These are phyloP conservation scores for Colletotrichum spaethianum DNA, from an alignment of 2,329 filamentous ascomycete genomes.

Conservation along the genomic window DNA sequence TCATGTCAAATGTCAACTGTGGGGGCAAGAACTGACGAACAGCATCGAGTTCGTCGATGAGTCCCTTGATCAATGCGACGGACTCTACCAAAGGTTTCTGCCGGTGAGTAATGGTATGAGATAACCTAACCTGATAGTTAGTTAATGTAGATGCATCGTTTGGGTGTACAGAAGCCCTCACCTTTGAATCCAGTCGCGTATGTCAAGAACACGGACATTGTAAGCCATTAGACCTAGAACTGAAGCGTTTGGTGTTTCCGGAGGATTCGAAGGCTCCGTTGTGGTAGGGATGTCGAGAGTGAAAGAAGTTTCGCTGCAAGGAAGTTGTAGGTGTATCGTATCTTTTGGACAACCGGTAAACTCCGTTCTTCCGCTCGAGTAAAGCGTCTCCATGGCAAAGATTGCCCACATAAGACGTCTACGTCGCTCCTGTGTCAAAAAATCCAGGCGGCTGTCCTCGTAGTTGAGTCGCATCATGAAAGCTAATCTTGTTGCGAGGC, in stretches of 20 bases:
- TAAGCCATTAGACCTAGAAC: slow-evolving; percentile 33
- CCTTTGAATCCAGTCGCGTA: slow-evolving; percentile 37
- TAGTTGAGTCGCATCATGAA: slow-evolving; percentile 45
- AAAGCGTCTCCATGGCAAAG: slow-evolving; percentile 37
- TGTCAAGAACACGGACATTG: slow-evolving; percentile 32
- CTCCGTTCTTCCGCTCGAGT: slow-evolving; percentile 33
- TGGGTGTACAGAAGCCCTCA: neutral
- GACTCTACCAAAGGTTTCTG: slow-evolving; percentile 38
- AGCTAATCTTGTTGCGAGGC: slow-evolving; percentile 38
- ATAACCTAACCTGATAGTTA: slow-evolving; percentile 33
- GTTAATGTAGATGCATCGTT: neutral
- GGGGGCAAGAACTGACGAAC: slow-evolving; percentile 35
- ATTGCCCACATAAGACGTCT: slow-evolving; percentile 46
- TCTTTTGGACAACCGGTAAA: slow-evolving; percentile 32
- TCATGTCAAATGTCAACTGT: slow-evolving; percentile 39
- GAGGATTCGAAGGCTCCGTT: slow-evolving; percentile 20
- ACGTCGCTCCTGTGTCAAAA: slow-evolving; percentile 41
- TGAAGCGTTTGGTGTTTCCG: neutral
- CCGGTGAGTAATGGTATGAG: slow-evolving; percentile 44
- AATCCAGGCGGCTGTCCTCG: slow-evolving; percentile 40
- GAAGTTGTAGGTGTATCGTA: slow-evolving; percentile 30
- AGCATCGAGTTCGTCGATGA: slow-evolving; percentile 36
- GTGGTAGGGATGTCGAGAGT: slow-evolving; percentile 32
- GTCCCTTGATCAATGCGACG: slow-evolving; percentile 1
- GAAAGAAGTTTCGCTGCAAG: slow-evolving; percentile 31